phyloP scores from a whole-genome alignment of 2,329 filamentous ascomycete genomes.

The Pseudonectria buxi region DNA sequence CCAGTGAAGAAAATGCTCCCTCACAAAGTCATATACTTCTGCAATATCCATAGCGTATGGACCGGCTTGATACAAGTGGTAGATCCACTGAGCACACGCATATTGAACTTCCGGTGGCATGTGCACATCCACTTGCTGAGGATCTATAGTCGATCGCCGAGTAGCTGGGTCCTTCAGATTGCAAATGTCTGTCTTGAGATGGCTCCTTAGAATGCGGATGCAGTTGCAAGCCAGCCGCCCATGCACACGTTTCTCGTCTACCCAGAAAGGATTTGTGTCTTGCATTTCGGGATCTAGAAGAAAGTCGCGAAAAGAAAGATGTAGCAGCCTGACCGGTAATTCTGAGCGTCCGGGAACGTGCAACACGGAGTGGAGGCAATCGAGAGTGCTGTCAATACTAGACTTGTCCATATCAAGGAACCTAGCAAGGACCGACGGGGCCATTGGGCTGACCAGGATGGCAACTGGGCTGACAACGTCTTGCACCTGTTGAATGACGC shows the following conservation, averaged over 20 bases:
- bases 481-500: conserved; percentile 18
- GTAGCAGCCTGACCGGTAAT: conserved; percentile 5
- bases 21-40: conserved; percentile 29
- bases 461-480: conserved; percentile 26
- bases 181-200: conserved; percentile 4
- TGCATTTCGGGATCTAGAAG: conserved; percentile 24
- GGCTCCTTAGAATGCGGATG: neutral
- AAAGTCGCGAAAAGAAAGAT: conserved; percentile 32
- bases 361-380: conserved; percentile 12
- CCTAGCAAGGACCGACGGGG: too few relatives aligned
- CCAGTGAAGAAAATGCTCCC: conserved; percentile 34
- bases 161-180: neutral
- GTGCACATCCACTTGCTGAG: neutral
- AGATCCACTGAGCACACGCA: conserved; percentile 32
- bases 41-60: conserved; percentile 22
- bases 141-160: neutral
- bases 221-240: conserved; percentile 18
- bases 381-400: too few relatives aligned
- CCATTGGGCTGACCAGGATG: conserved; percentile 23
- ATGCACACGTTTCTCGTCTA: conserved; percentile 29
- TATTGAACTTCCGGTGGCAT: conserved; percentile 30
- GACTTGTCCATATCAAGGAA: too few relatives aligned
- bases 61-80: conserved; percentile 26
- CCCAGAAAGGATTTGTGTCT: conserved; percentile 27
- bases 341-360: neutral